Base-by-base conservation (phyloP, 192 early-diverging fungal species). In the Linnemannia exigua region DNA sequence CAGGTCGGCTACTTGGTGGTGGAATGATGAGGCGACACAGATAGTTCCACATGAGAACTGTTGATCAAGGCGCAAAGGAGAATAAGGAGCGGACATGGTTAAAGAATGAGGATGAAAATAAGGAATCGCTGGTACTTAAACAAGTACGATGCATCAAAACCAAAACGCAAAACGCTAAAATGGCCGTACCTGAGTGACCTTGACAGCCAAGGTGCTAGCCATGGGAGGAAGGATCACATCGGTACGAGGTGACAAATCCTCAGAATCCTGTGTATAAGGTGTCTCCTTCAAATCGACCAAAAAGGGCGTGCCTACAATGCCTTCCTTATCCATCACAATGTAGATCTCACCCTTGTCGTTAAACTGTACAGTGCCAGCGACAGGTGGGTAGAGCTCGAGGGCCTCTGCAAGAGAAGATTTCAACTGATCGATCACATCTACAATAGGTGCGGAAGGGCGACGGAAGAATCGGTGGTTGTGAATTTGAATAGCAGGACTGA, bases 381-480 rank as follows among this genome's bases (percentile, higher is more conserved):
- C 74, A 22, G 87, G 81, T 77, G 81, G 81, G 71, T 80, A 83
- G 25, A 88, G 66, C 79, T 88, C 87, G 22, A 88, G 71, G 61
- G 87, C 81, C 66, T 84, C 81, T 4, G 87, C 81, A 54, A 88
- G 81, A 44, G 87, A 80, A 25, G 70, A 52, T 37, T 84, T 88
- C 22, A 88, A 50, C 33, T 70, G 76, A 19, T 88, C 70, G 38
- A 88, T 61, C 16, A 88, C 77, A 7, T 82, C 78, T 61, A 75
- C 50, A n/a, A 66, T 19, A 17, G 44, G 38, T 1, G 6, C 37
- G 22, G 63, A 33, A 8, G 87, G 33, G 5, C 51, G 58, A 35
- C 67, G 81, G 70, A 63, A 88, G 75, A 88, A 84, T 14, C 81
- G 87, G 66, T 88, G 77, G 46, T 88, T 84, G n/a, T 71, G 74